Conservation (phyloP, 148 eudicot genomes). For the Spergularia marina region DNA sequence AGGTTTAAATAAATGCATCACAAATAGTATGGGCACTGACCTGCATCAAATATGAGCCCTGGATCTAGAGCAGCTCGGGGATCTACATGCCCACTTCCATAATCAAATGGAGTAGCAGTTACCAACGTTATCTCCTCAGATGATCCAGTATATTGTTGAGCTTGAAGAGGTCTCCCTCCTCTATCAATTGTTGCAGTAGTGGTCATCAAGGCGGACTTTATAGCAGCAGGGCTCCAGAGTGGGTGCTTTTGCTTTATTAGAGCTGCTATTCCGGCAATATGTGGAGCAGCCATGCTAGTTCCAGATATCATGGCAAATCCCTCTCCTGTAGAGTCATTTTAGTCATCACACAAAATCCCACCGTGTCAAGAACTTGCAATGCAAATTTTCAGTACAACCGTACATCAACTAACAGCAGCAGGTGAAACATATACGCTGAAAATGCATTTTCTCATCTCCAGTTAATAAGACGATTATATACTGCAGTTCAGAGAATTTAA, state of each 20-base stretch:
- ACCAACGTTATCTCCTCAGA: conserved; percentile 62
- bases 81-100: conserved; percentile 93
- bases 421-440: too few relatives aligned
- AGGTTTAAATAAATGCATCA: background rate
- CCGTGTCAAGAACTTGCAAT: background rate
- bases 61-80: conserved; percentile 96
- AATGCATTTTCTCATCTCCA: background rate
- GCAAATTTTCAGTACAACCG: background rate
- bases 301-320: conserved; percentile 97
- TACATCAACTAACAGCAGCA: background rate
- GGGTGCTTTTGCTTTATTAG: conserved; percentile 92
- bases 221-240: conserved; percentile 98
- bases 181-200: conserved; percentile 68
- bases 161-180: conserved; percentile 73
- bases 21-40: conserved; percentile 34
- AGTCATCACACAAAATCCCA: background rate
- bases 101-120: conserved; percentile 91
- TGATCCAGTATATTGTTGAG: conserved; percentile 84
- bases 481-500: too few relatives aligned
- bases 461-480: background rate
- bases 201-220: conserved; percentile 96
- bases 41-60: conserved; percentile 92
- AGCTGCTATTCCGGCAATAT: conserved; percentile 97
- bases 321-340: conserved; percentile 59
- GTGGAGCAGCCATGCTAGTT: conserved; percentile 99